phyloP scores from a whole-genome alignment of 495 filamentous ascomycete species.

The Melanomma pulvis-pyrius region DNA sequence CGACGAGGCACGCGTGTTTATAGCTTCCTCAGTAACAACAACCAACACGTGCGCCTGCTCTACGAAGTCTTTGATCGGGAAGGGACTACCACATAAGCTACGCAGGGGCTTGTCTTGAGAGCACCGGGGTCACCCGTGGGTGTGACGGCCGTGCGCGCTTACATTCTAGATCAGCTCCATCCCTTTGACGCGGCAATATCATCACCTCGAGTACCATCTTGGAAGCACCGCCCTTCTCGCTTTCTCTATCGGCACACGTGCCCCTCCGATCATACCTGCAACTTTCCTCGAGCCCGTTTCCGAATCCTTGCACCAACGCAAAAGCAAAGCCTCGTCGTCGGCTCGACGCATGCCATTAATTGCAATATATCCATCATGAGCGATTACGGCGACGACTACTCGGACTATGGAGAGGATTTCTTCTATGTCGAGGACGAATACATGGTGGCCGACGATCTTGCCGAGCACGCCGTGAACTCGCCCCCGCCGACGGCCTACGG shows the following conservation, averaged over 20 bases:
- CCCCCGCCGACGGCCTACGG: constrained; percentile 35
- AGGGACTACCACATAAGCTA: background rate
- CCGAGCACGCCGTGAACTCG: constrained; percentile 46
- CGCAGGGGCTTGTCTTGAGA: background rate
- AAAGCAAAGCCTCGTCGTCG: background rate
- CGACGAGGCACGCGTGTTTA: background rate
- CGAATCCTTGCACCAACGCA: background rate
- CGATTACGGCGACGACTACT: constrained; percentile 39
- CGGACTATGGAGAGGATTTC: constrained; percentile 40
- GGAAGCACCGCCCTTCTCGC: background rate
- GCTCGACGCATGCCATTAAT: background rate
- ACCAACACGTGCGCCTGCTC: background rate
- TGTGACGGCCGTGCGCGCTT: background rate
- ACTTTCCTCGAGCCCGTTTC: background rate
- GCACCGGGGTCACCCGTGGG: background rate
- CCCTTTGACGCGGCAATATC: background rate
- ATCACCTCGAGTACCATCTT: background rate
- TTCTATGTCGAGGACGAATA: constrained; percentile 48
- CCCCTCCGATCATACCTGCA: background rate
- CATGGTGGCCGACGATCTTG: constrained; percentile 44
- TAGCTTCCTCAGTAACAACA: background rate
- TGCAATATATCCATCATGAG: constrained; percentile 23
- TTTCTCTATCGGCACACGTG: background rate
- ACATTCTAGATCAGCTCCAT: background rate
- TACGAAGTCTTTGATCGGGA: background rate